Conservation (phyloP, 129 eudicot genomes). For the Helichrysum umbraculigerum region DNA sequence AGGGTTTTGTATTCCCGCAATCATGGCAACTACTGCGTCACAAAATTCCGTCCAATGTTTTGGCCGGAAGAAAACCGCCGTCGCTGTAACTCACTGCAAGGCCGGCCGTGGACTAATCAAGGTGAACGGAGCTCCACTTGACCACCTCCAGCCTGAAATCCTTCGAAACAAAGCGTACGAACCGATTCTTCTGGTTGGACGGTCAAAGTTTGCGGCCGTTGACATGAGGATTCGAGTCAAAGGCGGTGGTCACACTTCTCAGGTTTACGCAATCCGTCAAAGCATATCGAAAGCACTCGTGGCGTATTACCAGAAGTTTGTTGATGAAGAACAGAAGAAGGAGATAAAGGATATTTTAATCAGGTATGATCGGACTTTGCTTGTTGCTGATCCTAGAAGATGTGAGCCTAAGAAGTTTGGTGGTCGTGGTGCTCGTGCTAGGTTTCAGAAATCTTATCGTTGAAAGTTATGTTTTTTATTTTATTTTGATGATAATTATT, state of each 20-base stretch:
- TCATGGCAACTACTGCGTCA: constrained; percentile 47
- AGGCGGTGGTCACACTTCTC: constrained; percentile 86
- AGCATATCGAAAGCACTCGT: constrained; percentile 71
- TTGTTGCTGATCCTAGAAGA: constrained; percentile 81
- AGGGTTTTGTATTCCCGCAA: not conserved
- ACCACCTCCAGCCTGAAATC: constrained; percentile 67
- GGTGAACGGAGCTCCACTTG: constrained; percentile 73
- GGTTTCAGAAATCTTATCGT: constrained; percentile 88
- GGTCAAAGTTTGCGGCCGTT: constrained; percentile 58
- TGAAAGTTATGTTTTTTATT: constrained; percentile 18
- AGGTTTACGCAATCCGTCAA: constrained; percentile 81
- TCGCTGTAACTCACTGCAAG: constrained; percentile 84
- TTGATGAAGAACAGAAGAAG: constrained; percentile 71
- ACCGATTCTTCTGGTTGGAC: constrained; percentile 68
- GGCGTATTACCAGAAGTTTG: constrained; percentile 72
- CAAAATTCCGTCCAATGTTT: constrained; percentile 68
- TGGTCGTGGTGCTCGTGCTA: constrained; percentile 82
- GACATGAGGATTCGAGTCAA: constrained; percentile 82
- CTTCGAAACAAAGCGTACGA: constrained; percentile 73
- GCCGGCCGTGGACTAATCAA: constrained; percentile 70
- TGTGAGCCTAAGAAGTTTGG: constrained; percentile 97
- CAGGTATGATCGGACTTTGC: constrained; percentile 79
- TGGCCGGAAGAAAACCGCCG: constrained; percentile 84
- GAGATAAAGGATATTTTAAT: constrained; percentile 73
- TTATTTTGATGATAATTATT: not conserved